Evolutionary conservation across 345 rosid species (phyloP).

Genomic region (Aquilaria malaccensis): DNA sequence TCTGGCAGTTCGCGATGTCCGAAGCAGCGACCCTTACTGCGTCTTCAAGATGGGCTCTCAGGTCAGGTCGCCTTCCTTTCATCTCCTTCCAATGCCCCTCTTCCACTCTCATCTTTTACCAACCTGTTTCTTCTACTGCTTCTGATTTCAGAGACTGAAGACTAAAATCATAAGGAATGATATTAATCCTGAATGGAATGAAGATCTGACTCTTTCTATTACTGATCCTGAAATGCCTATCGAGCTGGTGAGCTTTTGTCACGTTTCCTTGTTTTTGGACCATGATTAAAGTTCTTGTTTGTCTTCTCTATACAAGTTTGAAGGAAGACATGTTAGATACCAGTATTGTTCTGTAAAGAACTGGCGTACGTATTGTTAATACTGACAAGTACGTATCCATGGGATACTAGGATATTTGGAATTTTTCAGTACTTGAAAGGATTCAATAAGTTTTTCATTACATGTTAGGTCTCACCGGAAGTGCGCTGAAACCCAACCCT

Average conservation of each 20-base stretch:
- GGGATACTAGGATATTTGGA: no score
- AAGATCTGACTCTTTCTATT: conserved; percentile 80
- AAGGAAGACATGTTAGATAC: background rate
- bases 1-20: conserved; percentile 91
- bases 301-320: background rate
- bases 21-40: conserved; percentile 89
- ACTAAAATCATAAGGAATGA: conserved; percentile 77
- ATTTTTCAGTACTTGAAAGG: no score
- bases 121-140: no score
- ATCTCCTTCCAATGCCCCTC: background rate
- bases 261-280: background rate
- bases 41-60: conserved; percentile 79
- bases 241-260: conserved; percentile 40
- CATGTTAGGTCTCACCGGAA: no score
- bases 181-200: conserved; percentile 92
- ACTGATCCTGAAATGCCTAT: conserved; percentile 53
- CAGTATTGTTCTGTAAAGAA: background rate
- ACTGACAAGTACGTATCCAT: no score
- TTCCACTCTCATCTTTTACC: background rate
- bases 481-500: no score
- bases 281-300: no score
- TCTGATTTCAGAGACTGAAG: conserved; percentile 58
- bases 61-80: conserved; percentile 24
- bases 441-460: no score
- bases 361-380: no score